Evolutionary conservation across 2,329 filamentous ascomycete genomes (phyloP).

Genomic region (Verticillium nubilum): DNA sequence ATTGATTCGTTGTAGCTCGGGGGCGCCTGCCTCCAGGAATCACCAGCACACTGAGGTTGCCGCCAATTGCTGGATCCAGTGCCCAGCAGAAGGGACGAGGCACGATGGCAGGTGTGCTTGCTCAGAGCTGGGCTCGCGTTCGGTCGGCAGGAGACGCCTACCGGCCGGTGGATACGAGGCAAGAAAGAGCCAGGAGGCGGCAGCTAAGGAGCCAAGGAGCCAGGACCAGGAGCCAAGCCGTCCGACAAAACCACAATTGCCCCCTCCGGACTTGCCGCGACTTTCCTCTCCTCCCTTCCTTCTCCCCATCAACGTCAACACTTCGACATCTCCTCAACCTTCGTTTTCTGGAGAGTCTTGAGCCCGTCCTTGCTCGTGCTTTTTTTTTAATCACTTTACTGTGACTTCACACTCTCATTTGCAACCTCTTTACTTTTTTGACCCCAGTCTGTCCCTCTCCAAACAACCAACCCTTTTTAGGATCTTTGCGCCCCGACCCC

Average conservation of each 20-base stretch:
- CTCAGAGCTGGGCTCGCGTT: background rate
- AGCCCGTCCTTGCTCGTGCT: slow-evolving; percentile 1
- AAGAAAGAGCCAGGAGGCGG: background rate
- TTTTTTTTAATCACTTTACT: slow-evolving; percentile 11
- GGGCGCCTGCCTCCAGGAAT: background rate
- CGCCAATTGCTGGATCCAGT: background rate
- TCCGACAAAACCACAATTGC: slow-evolving; percentile 1
- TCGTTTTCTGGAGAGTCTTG: background rate
- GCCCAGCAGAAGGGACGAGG: background rate
- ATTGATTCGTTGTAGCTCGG: background rate
- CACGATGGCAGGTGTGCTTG: background rate
- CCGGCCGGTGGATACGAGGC: background rate
- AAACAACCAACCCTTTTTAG: background rate
- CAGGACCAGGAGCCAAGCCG: background rate
- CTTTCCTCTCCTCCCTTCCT: background rate
- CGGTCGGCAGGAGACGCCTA: background rate
- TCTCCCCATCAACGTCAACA: background rate
- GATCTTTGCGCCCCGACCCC: background rate
- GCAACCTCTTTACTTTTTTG: slow-evolving; percentile 5
- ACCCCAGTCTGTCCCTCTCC: background rate
- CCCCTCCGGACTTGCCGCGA: background rate
- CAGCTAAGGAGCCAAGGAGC: background rate
- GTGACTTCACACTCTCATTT: slow-evolving; percentile 12
- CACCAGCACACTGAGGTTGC: too few species aligned
- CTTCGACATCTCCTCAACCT: background rate